A percentile compares a stretch with the other conserved stretches of the same genome.
Conservation (phyloP, 352 stramenopile species). For the Phytophthora sansomeana region DNA sequence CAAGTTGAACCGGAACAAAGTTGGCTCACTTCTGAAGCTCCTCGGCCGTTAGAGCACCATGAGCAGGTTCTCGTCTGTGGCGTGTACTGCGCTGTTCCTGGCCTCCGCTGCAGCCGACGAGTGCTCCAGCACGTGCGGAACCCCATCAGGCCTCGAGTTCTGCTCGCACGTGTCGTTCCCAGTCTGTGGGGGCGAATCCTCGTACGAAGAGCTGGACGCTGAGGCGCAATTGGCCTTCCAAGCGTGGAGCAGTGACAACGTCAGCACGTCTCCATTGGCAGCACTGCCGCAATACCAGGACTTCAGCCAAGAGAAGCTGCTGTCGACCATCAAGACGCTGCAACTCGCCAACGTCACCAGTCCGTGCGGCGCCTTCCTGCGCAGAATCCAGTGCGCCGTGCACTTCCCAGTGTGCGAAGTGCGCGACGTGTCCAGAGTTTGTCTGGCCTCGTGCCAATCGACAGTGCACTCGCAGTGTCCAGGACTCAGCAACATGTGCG, state of each 20-base stretch:
- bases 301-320: slow-evolving; percentile 48
- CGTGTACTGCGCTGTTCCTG: slow-evolving; percentile 16
- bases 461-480: slow-evolving; percentile 69
- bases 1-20: slow-evolving; percentile 8
- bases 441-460: slow-evolving; percentile 67
- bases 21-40: slow-evolving; percentile 25
- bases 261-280: slow-evolving; percentile 44
- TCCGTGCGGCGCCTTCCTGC: slow-evolving; percentile 63
- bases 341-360: slow-evolving; percentile 75
- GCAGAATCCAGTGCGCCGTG: slow-evolving; percentile 70
- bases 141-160: slow-evolving; percentile 72
- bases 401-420: slow-evolving; percentile 88
- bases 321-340: slow-evolving; percentile 46
- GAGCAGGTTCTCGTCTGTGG: slow-evolving; percentile 20
- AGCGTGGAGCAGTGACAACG: slow-evolving; percentile 53
- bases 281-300: slow-evolving; percentile 61
- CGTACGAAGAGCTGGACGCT: slow-evolving; percentile 70
- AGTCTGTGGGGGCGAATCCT: slow-evolving; percentile 63
- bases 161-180: slow-evolving; percentile 85
- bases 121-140: slow-evolving; percentile 83
- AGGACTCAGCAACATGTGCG: slow-evolving; percentile 67
- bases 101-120: slow-evolving; percentile 38
- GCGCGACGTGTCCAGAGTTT: slow-evolving; percentile 71
- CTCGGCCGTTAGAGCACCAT: slow-evolving; percentile 13
- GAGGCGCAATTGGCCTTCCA: slow-evolving; percentile 51